Evolutionary conservation across 2,329 filamentous ascomycete species (phyloP), one percentile per base, ranked within the genome.

Genomic region (Colletotrichum sp.): DNA sequence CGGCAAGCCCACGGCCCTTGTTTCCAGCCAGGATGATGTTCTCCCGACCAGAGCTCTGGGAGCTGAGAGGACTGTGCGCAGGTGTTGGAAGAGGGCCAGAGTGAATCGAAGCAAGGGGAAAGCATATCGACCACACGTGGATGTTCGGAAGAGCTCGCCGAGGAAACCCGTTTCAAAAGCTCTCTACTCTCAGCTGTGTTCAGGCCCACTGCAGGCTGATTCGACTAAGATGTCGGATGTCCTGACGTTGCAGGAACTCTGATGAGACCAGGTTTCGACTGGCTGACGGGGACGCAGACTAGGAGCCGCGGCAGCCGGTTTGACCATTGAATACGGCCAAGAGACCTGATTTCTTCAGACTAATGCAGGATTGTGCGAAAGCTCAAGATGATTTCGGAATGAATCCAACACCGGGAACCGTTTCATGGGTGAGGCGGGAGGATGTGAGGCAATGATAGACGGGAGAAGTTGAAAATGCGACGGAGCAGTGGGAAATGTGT

Each of bases 251-350:
- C 73, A 69, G 64, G 49, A 73, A 39, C 64, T 72, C 44, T 76
- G 64, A 21, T 69, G 21, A 49, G 21, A 63, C 36, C 36, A 28
- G 73, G 70, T 76, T 73, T 76, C 73, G 73, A 64, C 73, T 34
- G 44, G 69, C 32, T 18, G 44, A 44, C 64, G 44, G 44, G 28
- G 64, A 4, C 28, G 36, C 32, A 57, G 32, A 21, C 49, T 49
- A 32, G 32, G 63, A 32, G 24, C 26, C 49, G 24, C 64, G 34
- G 57, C 26, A 55, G 57, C 57, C 59, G 57, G 32, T 65, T 66
- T 32, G 44, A 30, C 52, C 52, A 32, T 57, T 64, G 26, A 49
- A 36, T 34, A 68, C n/a, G 24, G 18, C 39, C 26, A 28, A 62
- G 15, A 16, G 21, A 13, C 55, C 26, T 24, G n/a, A 21, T 9